phyloP scores from a whole-genome alignment of 2,329 filamentous ascomycete species.

The Ophiostoma sp. region DNA sequence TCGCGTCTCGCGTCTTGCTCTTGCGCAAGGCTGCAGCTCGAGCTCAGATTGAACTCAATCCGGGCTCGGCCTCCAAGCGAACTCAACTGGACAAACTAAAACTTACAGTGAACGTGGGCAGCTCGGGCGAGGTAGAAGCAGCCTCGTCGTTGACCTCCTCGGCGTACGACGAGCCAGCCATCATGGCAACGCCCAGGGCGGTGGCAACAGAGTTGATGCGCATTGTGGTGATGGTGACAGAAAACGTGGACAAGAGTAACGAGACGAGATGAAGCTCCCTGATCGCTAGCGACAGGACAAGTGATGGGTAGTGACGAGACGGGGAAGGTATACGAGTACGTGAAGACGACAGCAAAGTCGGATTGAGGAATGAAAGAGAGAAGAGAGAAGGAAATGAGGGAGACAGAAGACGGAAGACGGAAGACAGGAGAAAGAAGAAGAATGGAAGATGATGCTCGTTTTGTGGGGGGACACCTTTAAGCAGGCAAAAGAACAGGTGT shows the following conservation, averaged over 20 bases:
- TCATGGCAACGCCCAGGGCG: slow-evolving; percentile 66
- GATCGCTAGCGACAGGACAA: slow-evolving; percentile 10
- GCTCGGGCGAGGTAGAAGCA: slow-evolving; percentile 51
- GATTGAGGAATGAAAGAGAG: slow-evolving; percentile 19
- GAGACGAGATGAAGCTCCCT: slow-evolving; percentile 1
- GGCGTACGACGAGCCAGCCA: slow-evolving; percentile 64
- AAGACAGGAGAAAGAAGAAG: slow-evolving; percentile 16
- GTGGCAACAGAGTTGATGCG: slow-evolving; percentile 76
- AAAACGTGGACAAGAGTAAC: background rate
- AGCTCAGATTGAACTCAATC: background rate
- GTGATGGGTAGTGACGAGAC: background rate
- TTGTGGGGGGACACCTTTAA: slow-evolving; percentile 19
- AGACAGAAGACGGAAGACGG: slow-evolving; percentile 14
- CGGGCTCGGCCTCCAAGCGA: background rate
- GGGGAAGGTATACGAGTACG: background rate
- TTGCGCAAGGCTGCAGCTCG: background rate
- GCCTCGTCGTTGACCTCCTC: slow-evolving; percentile 54
- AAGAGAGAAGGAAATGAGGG: slow-evolving; percentile 10
- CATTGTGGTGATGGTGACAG: slow-evolving; percentile 49
- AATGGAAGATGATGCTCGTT: slow-evolving; percentile 21
- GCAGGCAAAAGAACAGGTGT: slow-evolving; percentile 22
- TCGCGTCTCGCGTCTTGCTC: background rate
- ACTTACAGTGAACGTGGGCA: slow-evolving; percentile 85
- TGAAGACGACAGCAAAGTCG: slow-evolving; percentile 13
- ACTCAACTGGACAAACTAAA: background rate